These are phyloP conservation scores for Ceratocystis lukuohia DNA, from an alignment of 2,329 filamentous ascomycete genomes.

Conservation along the genomic window DNA sequence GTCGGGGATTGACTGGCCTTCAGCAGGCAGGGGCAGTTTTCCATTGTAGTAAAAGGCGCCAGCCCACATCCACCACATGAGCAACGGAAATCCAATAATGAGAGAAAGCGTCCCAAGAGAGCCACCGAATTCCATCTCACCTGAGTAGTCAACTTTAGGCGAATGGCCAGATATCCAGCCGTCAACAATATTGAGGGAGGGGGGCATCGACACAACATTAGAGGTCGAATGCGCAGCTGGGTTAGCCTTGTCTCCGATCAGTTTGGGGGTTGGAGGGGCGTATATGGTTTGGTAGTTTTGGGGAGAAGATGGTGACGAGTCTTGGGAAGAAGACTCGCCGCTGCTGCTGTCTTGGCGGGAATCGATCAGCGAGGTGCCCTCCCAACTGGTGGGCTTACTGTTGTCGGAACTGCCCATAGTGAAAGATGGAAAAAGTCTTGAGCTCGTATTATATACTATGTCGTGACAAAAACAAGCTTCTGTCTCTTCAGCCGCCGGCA, in stretches of 20 bases:
- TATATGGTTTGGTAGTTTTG: neutral
- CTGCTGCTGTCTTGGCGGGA: neutral
- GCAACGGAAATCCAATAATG: constrained; percentile 83
- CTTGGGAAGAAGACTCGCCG: constrained; percentile 18
- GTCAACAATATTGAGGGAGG: constrained; percentile 30
- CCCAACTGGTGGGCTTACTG: constrained; percentile 1
- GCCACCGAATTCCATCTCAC: constrained; percentile 73
- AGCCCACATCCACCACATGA: constrained; percentile 99
- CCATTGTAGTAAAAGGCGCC: constrained; percentile 87
- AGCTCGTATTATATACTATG: neutral
- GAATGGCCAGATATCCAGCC: constrained; percentile 48
- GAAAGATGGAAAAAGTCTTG: neutral
- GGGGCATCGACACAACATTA: constrained; percentile 23
- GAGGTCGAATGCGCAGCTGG: constrained; percentile 22
- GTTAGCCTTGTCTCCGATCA: constrained; percentile 15
- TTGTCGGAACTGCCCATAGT: constrained; percentile 4
- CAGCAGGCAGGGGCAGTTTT: constrained; percentile 53
- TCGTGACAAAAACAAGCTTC: neutral
- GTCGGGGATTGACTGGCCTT: constrained; percentile 53
- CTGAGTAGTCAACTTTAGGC: constrained; percentile 49
- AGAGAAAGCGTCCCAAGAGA: constrained; percentile 64
- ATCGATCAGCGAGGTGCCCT: constrained; percentile 5
- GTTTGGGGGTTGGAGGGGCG: constrained; percentile 18
- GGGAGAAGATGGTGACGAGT: neutral
- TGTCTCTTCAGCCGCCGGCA: neutral